Evolutionary conservation across 495 filamentous ascomycete genomes (phyloP).

Genomic region (Tuber calosporum): DNA sequence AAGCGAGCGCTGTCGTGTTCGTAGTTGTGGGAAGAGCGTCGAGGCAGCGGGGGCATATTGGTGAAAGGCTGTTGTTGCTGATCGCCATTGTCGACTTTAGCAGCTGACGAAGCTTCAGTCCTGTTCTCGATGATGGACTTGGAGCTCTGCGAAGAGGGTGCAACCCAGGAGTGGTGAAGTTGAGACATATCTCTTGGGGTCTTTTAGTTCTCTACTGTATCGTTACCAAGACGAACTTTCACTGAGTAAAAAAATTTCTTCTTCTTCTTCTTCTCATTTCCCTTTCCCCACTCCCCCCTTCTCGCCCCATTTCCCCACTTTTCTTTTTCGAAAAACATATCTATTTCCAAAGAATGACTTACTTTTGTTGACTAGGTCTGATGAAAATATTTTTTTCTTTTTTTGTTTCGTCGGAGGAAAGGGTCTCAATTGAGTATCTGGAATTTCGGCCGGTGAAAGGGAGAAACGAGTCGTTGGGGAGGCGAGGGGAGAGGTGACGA

Average conservation of each 20-base stretch:
- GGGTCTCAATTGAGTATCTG: not conserved
- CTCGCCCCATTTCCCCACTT: not conserved
- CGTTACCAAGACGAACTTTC: not conserved
- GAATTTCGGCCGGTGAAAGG: not conserved
- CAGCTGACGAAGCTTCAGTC: slow-evolving; percentile 5
- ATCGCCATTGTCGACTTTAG: slow-evolving; percentile 6
- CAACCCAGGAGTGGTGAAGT: slow-evolving; percentile 25
- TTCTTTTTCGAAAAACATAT: no score
- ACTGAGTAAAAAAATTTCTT: no score
- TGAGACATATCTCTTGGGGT: slow-evolving; percentile 30
- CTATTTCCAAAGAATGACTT: not conserved
- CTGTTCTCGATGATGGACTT: slow-evolving; percentile 31
- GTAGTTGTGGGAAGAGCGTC: slow-evolving; percentile 37
- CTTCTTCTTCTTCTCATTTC: no score
- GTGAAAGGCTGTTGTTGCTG: slow-evolving; percentile 11
- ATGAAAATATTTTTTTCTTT: not conserved
- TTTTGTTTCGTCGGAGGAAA: not conserved
- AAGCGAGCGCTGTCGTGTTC: slow-evolving; percentile 28
- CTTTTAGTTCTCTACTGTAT: not conserved
- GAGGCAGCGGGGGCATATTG: slow-evolving; percentile 18
- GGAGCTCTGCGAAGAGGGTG: slow-evolving; percentile 34
- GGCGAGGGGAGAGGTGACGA: not conserved
- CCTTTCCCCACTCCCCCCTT: not conserved
- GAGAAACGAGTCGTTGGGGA: not conserved
- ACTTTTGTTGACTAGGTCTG: not conserved